These are phyloP conservation scores for Boletus patriciae DNA, from an alignment of 768 basidiomycete genomes.

Conservation along the genomic window DNA sequence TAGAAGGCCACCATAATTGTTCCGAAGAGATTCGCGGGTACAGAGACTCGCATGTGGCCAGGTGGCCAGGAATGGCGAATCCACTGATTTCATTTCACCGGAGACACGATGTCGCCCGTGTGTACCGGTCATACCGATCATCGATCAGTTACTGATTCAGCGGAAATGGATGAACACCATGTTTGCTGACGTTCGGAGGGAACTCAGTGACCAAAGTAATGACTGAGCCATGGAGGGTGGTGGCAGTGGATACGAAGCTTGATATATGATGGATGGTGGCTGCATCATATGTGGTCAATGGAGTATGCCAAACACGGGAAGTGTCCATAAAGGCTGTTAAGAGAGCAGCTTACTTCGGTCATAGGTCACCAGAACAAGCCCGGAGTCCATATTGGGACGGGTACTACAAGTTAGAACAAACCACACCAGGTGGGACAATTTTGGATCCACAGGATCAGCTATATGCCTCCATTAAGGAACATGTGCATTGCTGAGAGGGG, in stretches of 20 bases:
- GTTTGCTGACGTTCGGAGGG: not conserved
- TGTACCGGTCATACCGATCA: constrained; percentile 9
- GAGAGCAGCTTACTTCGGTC: not conserved
- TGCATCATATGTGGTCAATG: not conserved
- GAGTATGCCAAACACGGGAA: not conserved
- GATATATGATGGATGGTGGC: not conserved
- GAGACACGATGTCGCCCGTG: constrained; percentile 2
- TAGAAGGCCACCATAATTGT: not conserved
- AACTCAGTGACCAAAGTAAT: not conserved
- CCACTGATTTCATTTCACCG: constrained; percentile 1
- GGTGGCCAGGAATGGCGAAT: constrained; percentile 7
- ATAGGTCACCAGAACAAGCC: not conserved
- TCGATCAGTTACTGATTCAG: constrained; percentile 1
- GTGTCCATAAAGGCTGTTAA: not conserved
- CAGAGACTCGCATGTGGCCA: not conserved
- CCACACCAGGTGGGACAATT: not conserved
- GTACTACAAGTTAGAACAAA: not conserved
- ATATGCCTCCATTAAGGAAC: constrained; percentile 5
- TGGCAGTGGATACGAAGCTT: not conserved
- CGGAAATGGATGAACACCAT: constrained; percentile 6
- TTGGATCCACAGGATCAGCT: not conserved
- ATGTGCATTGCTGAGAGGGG: constrained; percentile 16
- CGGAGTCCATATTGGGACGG: not conserved
- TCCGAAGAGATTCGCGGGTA: constrained; percentile 9
- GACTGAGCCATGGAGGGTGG: not conserved